A percentile compares a stretch with the other conserved stretches of the same genome.
phyloP scores from a whole-genome alignment of 139 green algal species.

The Desmodesmus armatus region DNA sequence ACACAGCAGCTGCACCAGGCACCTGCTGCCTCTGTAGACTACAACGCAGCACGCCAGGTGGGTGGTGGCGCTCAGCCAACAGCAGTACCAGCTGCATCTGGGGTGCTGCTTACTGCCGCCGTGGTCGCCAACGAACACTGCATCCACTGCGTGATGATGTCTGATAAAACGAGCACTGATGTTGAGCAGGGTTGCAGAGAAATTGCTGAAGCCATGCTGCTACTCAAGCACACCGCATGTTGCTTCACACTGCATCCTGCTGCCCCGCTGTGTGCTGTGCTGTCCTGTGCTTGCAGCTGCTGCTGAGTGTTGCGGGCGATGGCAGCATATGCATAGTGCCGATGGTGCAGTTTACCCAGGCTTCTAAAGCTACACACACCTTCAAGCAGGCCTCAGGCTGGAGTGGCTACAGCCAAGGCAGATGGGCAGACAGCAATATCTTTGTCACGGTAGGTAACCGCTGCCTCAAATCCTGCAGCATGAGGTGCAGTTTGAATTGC shows the following conservation, averaged over 20 bases:
- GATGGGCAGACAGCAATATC: conserved; percentile 61
- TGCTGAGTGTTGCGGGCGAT: conserved; percentile 34
- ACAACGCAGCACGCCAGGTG: conserved; percentile 22
- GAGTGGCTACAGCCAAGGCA: conserved; percentile 47
- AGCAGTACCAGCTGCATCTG: neutral
- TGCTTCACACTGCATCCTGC: neutral
- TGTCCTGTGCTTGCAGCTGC: neutral
- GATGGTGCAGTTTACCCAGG: neutral
- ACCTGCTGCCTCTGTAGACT: conserved; percentile 17
- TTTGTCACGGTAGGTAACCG: conserved; percentile 57
- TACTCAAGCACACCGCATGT: too few species aligned
- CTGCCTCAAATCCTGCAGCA: neutral
- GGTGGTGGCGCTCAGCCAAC: neutral
- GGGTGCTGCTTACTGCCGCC: too few species aligned
- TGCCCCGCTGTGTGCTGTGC: neutral
- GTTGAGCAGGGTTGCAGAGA: too few species aligned
- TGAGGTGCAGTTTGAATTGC: neutral
- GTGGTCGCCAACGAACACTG: too few species aligned
- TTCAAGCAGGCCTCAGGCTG: conserved; percentile 18
- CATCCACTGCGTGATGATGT: too few species aligned
- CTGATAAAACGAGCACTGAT: too few species aligned
- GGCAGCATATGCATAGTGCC: conserved; percentile 39
- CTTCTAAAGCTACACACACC: neutral
- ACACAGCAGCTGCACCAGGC: conserved; percentile 6
- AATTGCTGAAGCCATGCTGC: too few species aligned